Percentiles rank a stretch among this genome's conserved stretches.
Conservation (phyloP, 768 basidiomycete species). For the Neoboletus magnificus region DNA sequence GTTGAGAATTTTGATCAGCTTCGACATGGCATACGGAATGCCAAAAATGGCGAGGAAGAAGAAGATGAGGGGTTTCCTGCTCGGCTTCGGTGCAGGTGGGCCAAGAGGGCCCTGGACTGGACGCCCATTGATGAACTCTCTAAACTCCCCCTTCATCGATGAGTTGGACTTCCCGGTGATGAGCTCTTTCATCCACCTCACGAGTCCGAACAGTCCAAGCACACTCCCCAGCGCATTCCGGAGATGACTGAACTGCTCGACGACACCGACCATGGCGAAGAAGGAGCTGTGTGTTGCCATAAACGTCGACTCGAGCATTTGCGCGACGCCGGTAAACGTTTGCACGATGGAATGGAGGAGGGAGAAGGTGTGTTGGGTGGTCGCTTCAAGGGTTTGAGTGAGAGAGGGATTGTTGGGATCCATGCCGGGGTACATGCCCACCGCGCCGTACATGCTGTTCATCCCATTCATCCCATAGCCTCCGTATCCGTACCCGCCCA, state of each 20-base stretch:
- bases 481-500: conserved; percentile 42
- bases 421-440: conserved; percentile 38
- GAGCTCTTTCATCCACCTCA: conserved; percentile 78
- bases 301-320: conserved; percentile 97
- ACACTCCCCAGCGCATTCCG: conserved; percentile 93
- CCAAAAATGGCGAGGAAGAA: conserved; percentile 95
- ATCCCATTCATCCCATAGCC: conserved; percentile 45
- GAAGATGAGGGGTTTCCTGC: conserved; percentile 86
- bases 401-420: conserved; percentile 61
- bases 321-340: conserved; percentile 91
- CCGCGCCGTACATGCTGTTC: conserved; percentile 45
- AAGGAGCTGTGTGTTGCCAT: conserved; percentile 96
- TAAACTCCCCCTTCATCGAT: conserved; percentile 62
- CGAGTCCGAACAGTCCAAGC: conserved; percentile 83
- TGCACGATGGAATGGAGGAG: conserved; percentile 94
- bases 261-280: conserved; percentile 94
- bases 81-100: conserved; percentile 53
- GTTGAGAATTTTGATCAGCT: conserved; percentile 75
- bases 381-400: conserved; percentile 82
- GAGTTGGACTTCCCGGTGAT: conserved; percentile 46
- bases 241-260: conserved; percentile 91
- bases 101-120: conserved; percentile 49
- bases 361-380: conserved; percentile 89
- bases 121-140: conserved; percentile 67
- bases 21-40: conserved; percentile 90